These are phyloP conservation scores for Cutaneotrichosporon dermatis DNA, from an alignment of 1,284 basidiomycete genomes.

Conservation along the genomic window DNA sequence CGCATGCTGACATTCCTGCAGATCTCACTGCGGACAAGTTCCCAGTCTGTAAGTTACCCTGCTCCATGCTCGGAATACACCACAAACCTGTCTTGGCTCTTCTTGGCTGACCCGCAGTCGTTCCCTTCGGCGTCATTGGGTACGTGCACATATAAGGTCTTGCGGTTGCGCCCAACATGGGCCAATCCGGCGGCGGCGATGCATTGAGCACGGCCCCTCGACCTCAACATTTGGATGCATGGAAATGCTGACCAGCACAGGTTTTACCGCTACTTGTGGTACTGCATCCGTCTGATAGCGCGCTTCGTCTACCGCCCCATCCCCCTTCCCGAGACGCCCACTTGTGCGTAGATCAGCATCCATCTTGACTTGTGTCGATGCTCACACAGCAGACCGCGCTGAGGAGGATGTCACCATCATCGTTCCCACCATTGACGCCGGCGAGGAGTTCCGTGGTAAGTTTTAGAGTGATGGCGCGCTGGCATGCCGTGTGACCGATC, in stretches of 20 bases:
- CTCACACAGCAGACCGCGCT: constrained; percentile 48
- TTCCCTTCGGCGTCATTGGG: constrained; percentile 22
- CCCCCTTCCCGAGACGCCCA: constrained; percentile 78
- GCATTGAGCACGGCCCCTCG: too few relatives aligned
- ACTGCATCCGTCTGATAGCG: constrained; percentile 72
- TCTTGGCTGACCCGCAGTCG: constrained; percentile 12
- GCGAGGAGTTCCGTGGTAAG: constrained; percentile 74
- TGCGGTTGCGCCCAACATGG: too few relatives aligned
- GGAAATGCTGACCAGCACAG: constrained; percentile 17
- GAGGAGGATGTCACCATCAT: constrained; percentile 90
- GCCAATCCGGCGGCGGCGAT: too few relatives aligned
- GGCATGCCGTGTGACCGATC: too few relatives aligned
- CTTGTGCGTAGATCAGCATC: constrained; percentile 56
- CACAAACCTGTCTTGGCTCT: neutral
- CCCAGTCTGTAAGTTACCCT: constrained; percentile 61
- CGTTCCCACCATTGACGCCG: constrained; percentile 89
- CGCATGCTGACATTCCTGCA: constrained; percentile 10
- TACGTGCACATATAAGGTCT: constrained; percentile 4
- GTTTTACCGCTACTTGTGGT: constrained; percentile 83
- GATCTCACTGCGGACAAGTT: constrained; percentile 72
- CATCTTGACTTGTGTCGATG: neutral
- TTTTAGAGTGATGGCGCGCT: neutral
- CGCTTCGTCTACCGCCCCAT: constrained; percentile 73
- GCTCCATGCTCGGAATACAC: neutral
- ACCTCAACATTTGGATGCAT: too few relatives aligned